Percentiles rank a stretch among this genome's conserved stretches.
phyloP scores from a whole-genome alignment of 805 yeast genomes.

The Wickerhamiella occidentalis region DNA sequence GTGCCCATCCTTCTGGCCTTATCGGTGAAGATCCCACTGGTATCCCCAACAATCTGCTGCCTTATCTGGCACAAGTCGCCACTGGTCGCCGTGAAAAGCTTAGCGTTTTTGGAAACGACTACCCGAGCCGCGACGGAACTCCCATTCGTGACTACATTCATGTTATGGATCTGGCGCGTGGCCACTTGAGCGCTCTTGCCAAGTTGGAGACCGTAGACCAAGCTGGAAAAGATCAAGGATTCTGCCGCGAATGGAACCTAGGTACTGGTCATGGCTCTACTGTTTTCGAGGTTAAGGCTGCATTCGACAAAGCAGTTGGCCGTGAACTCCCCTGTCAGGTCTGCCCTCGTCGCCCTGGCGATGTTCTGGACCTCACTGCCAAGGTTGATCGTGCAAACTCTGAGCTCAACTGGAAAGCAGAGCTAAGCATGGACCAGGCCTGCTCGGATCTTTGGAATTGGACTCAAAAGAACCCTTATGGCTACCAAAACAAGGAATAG shows the following conservation, averaged over 20 bases:
- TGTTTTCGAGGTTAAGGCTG: conserved; percentile 55
- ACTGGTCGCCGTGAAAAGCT: conserved; percentile 55
- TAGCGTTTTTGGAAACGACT: conserved; percentile 60
- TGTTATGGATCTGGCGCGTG: conserved; percentile 66
- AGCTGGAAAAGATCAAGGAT: conserved; percentile 30
- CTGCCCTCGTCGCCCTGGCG: conserved; percentile 61
- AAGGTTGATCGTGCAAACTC: conserved; percentile 51
- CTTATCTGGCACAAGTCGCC: conserved; percentile 68
- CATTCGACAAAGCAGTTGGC: conserved; percentile 56
- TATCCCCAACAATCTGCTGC: conserved; percentile 62
- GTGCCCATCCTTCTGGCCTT: conserved; percentile 72
- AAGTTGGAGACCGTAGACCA: conserved; percentile 33
- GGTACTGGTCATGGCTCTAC: conserved; percentile 77
- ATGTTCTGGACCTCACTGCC: conserved; percentile 65
- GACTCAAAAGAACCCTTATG: conserved; percentile 57
- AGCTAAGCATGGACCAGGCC: conserved; percentile 45
- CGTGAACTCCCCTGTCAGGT: conserved; percentile 50
- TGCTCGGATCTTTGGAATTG: conserved; percentile 69
- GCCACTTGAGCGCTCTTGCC: conserved; percentile 59
- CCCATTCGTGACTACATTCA: conserved; percentile 75
- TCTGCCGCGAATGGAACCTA: conserved; percentile 67
- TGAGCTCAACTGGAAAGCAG: conserved; percentile 56
- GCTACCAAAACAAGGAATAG: conserved; percentile 29
- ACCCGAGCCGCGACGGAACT: conserved; percentile 61
- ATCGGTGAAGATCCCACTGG: conserved; percentile 76